phyloP scores from a whole-genome alignment of 768 basidiomycete species.

The Kondoa malvinella region DNA sequence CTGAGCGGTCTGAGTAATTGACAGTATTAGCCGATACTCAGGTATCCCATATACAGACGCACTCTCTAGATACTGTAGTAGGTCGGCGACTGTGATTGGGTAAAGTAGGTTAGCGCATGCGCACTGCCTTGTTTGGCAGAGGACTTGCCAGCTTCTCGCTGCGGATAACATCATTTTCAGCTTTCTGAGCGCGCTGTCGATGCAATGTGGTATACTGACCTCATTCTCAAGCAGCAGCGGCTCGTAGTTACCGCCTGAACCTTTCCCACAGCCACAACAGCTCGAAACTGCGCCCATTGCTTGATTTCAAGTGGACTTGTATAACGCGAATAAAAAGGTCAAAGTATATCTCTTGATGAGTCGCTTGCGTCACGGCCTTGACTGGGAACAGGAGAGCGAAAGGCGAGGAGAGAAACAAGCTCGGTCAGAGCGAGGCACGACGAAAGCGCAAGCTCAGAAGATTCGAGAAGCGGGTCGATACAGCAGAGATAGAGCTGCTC shows the following conservation, averaged over 20 bases:
- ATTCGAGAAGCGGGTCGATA: too few relatives aligned
- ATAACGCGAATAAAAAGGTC: background rate
- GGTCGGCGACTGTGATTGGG: constrained; percentile 75
- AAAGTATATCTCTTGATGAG: background rate
- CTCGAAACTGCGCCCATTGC: background rate
- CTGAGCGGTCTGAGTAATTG: constrained; percentile 61
- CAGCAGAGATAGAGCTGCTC: too few relatives aligned
- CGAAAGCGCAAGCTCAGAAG: too few relatives aligned
- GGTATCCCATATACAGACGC: constrained; percentile 10
- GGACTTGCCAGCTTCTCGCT: constrained; percentile 1
- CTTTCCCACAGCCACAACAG: background rate
- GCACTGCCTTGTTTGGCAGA: too few relatives aligned
- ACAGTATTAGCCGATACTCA: background rate
- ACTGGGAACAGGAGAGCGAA: too few relatives aligned
- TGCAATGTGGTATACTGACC: background rate
- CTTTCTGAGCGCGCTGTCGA: background rate
- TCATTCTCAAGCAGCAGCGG: constrained; percentile 63
- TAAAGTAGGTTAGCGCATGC: too few relatives aligned
- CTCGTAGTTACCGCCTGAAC: constrained; percentile 40
- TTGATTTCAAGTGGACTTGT: background rate
- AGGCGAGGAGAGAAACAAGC: too few relatives aligned
- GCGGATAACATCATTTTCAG: background rate
- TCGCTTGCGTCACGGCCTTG: background rate
- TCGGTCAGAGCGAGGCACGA: too few relatives aligned
- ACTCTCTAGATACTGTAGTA: constrained; percentile 97